A percentile compares a stretch with the other conserved stretches of the same genome.
These are phyloP conservation scores for Wickerhamiella kurtzmanii DNA, from an alignment of 805 yeast species.

Conservation along the genomic window DNA sequence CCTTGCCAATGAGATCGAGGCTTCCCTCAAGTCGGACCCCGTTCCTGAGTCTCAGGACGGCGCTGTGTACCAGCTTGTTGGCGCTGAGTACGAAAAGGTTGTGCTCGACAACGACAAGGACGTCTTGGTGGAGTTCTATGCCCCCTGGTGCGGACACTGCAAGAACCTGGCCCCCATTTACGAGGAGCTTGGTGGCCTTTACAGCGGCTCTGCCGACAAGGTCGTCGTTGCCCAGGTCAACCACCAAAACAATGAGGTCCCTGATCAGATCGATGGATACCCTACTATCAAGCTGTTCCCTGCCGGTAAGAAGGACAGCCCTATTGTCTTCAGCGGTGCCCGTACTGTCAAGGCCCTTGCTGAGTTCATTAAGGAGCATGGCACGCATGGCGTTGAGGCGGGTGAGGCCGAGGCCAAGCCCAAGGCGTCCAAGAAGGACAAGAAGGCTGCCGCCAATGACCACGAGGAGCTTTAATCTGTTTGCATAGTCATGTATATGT, in stretches of 20 bases:
- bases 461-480: constrained; percentile 18
- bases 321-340: constrained; percentile 50
- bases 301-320: constrained; percentile 60
- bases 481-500: too few relatives aligned
- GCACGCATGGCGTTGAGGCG: constrained; percentile 51
- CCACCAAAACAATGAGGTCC: constrained; percentile 81
- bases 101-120: constrained; percentile 53
- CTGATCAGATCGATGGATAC: constrained; percentile 64
- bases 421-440: constrained; percentile 14
- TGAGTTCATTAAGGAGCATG: constrained; percentile 56
- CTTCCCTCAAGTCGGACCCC: constrained; percentile 60
- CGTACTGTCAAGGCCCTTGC: constrained; percentile 65
- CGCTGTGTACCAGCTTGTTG: constrained; percentile 66
- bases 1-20: constrained; percentile 48
- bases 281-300: constrained; percentile 89
- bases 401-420: constrained; percentile 26
- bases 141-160: constrained; percentile 95
- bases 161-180: constrained; percentile 78
- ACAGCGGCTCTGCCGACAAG: constrained; percentile 33
- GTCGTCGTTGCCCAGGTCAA: constrained; percentile 77
- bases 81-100: constrained; percentile 62
- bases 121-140: constrained; percentile 62
- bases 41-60: constrained; percentile 68
- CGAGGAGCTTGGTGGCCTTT: constrained; percentile 71
- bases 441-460: constrained; percentile 18